Conservation (phyloP, 2,329 filamentous ascomycete species). For the Lachnellula cervina region DNA sequence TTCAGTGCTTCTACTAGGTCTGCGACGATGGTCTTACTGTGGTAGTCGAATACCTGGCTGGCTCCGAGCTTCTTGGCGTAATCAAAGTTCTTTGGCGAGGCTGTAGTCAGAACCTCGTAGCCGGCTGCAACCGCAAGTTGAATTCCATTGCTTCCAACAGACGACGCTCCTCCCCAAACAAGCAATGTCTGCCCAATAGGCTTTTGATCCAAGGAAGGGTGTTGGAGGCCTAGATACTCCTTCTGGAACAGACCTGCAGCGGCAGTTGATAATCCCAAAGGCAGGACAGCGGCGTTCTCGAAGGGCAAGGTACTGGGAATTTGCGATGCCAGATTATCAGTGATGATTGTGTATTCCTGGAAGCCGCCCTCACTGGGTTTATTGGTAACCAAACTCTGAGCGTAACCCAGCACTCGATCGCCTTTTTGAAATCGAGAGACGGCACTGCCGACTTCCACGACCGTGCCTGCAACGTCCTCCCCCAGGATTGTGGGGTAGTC, state of each 20-base stretch:
- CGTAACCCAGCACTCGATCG: conserved; percentile 39
- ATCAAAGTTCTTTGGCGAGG: conserved; percentile 30
- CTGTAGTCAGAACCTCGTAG: conserved; percentile 37
- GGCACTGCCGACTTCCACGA: conserved; percentile 5
- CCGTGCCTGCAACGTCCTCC: conserved; percentile 8
- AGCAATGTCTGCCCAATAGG: conserved; percentile 30
- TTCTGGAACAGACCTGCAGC: conserved; percentile 14
- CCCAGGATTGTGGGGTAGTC: conserved; percentile 35
- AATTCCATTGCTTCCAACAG: conserved; percentile 32
- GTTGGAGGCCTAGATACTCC: conserved; percentile 6
- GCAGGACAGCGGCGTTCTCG: conserved; percentile 27
- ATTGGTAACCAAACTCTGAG: conserved; percentile 36
- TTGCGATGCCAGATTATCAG: conserved; percentile 12
- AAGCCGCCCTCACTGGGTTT: conserved; percentile 31
- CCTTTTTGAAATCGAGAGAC: conserved; percentile 6
- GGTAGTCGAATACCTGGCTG: conserved; percentile 38
- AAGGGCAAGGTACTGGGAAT: conserved; percentile 27
- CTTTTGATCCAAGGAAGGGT: background rate
- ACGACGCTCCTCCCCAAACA: conserved; percentile 24
- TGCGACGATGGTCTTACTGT: conserved; percentile 4
- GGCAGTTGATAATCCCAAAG: conserved; percentile 30
- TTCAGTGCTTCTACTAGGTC: conserved; percentile 11
- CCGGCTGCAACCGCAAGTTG: conserved; percentile 40
- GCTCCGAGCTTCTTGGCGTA: conserved; percentile 38
- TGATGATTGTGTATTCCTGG: conserved; percentile 27